Percentiles rank a stretch among this genome's conserved stretches.
phyloP scores from a whole-genome alignment of 2,329 filamentous ascomycete genomes.

The Exserohilum rostratum region DNA sequence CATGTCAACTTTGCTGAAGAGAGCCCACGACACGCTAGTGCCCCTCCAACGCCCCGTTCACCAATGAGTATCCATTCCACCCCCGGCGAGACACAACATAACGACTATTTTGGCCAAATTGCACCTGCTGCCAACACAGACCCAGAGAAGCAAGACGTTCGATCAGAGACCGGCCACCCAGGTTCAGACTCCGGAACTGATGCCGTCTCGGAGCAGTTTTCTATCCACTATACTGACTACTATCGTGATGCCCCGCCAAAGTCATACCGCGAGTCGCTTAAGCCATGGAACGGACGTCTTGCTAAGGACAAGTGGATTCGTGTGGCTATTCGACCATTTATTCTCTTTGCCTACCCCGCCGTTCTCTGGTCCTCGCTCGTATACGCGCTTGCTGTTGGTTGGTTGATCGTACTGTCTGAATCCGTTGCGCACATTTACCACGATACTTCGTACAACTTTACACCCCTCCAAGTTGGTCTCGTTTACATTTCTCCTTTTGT shows the following conservation, averaged over 20 bases:
- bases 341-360: conserved; percentile 84
- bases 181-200: conserved; percentile 15
- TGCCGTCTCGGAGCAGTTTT: conserved; percentile 31
- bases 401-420: conserved; percentile 94
- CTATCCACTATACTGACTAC: conserved; percentile 68
- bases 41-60: conserved; percentile 17
- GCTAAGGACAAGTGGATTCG: conserved; percentile 75
- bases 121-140: conserved; percentile 9
- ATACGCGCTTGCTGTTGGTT: conserved; percentile 87
- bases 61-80: conserved; percentile 53
- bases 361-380: conserved; percentile 87
- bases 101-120: conserved; percentile 23
- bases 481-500: conserved; percentile 91
- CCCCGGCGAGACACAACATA: conserved; percentile 28
- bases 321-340: conserved; percentile 78
- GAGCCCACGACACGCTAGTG: conserved; percentile 9
- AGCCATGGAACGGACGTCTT: conserved; percentile 78
- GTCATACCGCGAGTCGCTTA: conserved; percentile 76
- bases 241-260: conserved; percentile 71
- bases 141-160: conserved; percentile 29
- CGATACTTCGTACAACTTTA: conserved; percentile 77
- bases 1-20: conserved; percentile 54
- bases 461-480: conserved; percentile 77
- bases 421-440: conserved; percentile 82
- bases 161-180: conserved; percentile 11